Percentiles rank a stretch among this genome's conserved stretches.
Conservation (phyloP, 352 stramenopile genomes). For the Phytophthora crassamura region DNA sequence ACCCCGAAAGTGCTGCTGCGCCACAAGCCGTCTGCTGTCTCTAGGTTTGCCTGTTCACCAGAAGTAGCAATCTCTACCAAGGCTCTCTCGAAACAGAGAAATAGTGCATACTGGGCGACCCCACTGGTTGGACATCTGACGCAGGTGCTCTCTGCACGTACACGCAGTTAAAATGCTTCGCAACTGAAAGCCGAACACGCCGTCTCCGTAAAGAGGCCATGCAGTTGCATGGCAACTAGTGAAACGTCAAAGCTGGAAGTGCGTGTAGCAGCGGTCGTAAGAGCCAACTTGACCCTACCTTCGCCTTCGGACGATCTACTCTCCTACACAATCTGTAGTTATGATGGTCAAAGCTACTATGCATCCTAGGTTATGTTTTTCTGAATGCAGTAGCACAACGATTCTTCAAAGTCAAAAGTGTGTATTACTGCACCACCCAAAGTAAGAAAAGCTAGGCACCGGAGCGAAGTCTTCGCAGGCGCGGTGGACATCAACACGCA, state of each 20-base stretch:
- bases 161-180: neutral
- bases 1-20: too few relatives aligned
- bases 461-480: constrained; percentile 3
- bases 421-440: constrained; percentile 33
- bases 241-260: constrained; percentile 1
- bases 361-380: too few relatives aligned
- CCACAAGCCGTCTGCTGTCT: too few relatives aligned
- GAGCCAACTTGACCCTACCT: too few relatives aligned
- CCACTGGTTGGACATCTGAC: too few relatives aligned
- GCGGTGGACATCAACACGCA: constrained; percentile 31
- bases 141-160: constrained; percentile 1
- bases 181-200: neutral
- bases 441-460: constrained; percentile 9
- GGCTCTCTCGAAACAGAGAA: too few relatives aligned
- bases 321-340: neutral
- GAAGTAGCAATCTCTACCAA: neutral
- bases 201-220: too few relatives aligned
- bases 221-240: neutral
- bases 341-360: neutral
- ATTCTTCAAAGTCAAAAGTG: constrained; percentile 5
- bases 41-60: neutral
- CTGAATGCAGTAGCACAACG: too few relatives aligned
- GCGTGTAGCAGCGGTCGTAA: too few relatives aligned
- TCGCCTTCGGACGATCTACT: too few relatives aligned
- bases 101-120: too few relatives aligned